Percentiles rank a stretch among this genome's conserved stretches.
phyloP scores from a whole-genome alignment of 805 yeast species.

The Kuraishia ogatae region DNA sequence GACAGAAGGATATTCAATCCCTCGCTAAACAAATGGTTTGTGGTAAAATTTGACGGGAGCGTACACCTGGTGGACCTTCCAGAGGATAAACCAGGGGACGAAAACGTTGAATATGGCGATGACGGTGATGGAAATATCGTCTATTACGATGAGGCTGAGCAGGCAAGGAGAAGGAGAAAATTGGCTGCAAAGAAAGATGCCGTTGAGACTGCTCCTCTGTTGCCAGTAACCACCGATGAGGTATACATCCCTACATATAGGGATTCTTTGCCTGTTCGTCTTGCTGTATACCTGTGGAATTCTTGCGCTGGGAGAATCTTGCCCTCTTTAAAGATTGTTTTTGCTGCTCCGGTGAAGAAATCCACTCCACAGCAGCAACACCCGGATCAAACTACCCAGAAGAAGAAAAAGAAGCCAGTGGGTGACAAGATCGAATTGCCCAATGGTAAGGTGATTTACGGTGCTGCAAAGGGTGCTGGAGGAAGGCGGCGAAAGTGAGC shows the following conservation, averaged over 20 bases:
- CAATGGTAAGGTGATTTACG: slow-evolving; percentile 47
- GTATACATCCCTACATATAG: slow-evolving; percentile 38
- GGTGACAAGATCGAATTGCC: slow-evolving; percentile 45
- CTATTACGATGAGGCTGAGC: slow-evolving; percentile 8
- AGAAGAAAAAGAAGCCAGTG: slow-evolving; percentile 23
- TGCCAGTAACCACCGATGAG: slow-evolving; percentile 36
- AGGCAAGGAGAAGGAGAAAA: slow-evolving; percentile 11
- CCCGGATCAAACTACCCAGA: slow-evolving; percentile 13
- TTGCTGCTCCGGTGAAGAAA: not conserved
- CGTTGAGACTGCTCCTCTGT: slow-evolving; percentile 24
- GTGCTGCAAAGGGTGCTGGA: not conserved
- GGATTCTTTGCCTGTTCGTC: slow-evolving; percentile 36
- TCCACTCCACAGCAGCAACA: slow-evolving; percentile 6
- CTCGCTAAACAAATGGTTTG: slow-evolving; percentile 38
- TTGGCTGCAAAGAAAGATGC: slow-evolving; percentile 2
- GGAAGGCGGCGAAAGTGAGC: slow-evolving; percentile 5
- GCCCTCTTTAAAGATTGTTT: slow-evolving; percentile 5
- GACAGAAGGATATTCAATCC: slow-evolving; percentile 34
- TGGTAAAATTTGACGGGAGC: slow-evolving; percentile 48
- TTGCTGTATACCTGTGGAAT: slow-evolving; percentile 38
- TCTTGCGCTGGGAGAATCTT: slow-evolving; percentile 28
- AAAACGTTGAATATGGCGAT: slow-evolving; percentile 6
- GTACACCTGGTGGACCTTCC: slow-evolving; percentile 44
- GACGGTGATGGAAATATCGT: slow-evolving; percentile 12
- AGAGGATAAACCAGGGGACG: slow-evolving; percentile 13